Evolutionary conservation across 2,329 filamentous ascomycete species (phyloP), one percentile per base, ranked within the genome.

Genomic region (Albifimbria verrucaria): DNA sequence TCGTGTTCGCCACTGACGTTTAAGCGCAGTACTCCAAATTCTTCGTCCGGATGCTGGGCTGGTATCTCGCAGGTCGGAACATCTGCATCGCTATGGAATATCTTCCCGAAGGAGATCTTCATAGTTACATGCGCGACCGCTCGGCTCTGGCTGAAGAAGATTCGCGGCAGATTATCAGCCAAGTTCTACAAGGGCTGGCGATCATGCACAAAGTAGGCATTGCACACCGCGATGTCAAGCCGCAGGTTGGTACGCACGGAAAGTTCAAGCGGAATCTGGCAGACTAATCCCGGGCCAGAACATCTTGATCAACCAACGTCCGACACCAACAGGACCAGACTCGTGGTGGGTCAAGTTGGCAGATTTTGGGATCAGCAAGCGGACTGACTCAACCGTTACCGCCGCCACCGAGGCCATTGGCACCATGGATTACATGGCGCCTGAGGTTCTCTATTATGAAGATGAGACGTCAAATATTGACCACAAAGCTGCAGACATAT

Each of bases 61-160:
- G 62, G 63, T 65, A 61, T 46, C 52, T 57, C 12, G 39, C 21
- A 3, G 21, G 46, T 3, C 42, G 53, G 1, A 52, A 32, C 7
- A 45, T 64, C 3, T 61, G 51, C 45, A 62, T 66, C 32, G 56
- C 59, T 10, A 65, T 64, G 63, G 60, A 65, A 47, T 63, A 61
- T 48, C 48, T 58, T 23, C 56, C 57, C 15, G 22, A 51, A 6
- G 62, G 63, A 0, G 61, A 64, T 23, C 50, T 66, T 18, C 48
- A 57, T 32, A 48, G 41, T 1, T 56, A 64, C 41, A 49, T 65
- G 11, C 9, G 12, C 18, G 39, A 53, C 1, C 11, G 23, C 21
- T 24, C 44, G 18, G 51, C 44, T 7, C 42, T 65, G 3, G 20
- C 55, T 15, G 60, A 63, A 32, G 41, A 48, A 7, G 52, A 65